These are phyloP conservation scores for Solanum pimpinellifolium DNA, from an alignment of 257 asterid species.

Conservation along the genomic window DNA sequence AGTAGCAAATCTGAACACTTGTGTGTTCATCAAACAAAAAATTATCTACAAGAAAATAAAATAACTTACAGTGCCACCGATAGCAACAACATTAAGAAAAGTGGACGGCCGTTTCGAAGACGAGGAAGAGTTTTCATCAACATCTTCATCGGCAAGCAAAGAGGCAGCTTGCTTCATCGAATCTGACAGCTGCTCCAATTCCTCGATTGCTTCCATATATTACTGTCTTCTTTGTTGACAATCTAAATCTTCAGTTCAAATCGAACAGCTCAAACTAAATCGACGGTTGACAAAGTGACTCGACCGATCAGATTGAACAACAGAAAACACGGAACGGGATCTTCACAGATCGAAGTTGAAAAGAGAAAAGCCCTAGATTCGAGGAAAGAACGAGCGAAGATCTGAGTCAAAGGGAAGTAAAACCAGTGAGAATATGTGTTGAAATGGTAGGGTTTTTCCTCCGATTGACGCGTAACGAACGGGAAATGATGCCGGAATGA, in stretches of 20 bases:
- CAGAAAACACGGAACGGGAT: background rate
- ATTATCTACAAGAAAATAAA: background rate
- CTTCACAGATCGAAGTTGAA: background rate
- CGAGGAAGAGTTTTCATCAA: slow-evolving; percentile 59
- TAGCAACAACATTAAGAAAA: slow-evolving; percentile 91
- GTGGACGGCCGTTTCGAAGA: slow-evolving; percentile 69
- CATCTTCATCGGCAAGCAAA: slow-evolving; percentile 88
- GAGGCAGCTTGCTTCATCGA: slow-evolving; percentile 92
- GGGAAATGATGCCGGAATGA: slow-evolving; percentile 14
- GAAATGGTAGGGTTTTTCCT: background rate
- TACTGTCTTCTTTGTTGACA: background rate
- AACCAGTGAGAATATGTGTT: background rate
- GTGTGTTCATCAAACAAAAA: background rate
- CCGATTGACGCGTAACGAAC: background rate
- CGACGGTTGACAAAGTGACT: background rate
- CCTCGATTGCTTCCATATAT: slow-evolving; percentile 69
- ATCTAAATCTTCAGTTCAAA: background rate
- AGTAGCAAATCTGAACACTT: background rate
- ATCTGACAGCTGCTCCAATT: slow-evolving; percentile 79
- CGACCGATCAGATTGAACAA: background rate
- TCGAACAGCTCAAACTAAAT: background rate
- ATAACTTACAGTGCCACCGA: slow-evolving; percentile 71
- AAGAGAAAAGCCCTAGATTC: slow-evolving; percentile 13
- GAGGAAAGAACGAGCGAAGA: background rate
- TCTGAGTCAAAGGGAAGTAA: slow-evolving; percentile 2